These are phyloP conservation scores for Elongisporangium anandrum DNA, from an alignment of 352 stramenopile genomes.

Conservation along the genomic window DNA sequence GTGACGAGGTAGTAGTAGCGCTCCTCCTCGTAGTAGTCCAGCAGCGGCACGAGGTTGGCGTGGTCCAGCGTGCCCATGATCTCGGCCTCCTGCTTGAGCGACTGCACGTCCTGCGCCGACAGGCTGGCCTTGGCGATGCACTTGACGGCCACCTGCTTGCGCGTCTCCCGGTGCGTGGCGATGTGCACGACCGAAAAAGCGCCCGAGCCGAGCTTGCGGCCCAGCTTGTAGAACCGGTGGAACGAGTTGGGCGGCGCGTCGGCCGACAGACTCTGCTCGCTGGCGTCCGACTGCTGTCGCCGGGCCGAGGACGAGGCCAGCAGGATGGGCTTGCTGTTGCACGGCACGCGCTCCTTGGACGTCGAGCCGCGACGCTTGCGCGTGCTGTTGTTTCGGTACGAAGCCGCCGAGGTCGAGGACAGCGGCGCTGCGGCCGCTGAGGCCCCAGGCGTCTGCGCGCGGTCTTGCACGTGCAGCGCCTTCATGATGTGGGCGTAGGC, in stretches of 20 bases:
- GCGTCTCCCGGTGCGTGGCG: constrained; percentile 62
- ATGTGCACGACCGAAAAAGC: constrained; percentile 88
- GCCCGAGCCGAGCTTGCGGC: constrained; percentile 79
- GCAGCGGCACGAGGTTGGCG: constrained; percentile 64
- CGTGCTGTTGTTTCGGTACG: neutral
- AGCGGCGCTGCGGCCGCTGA: neutral
- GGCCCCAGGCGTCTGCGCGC: constrained; percentile 2
- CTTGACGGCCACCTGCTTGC: constrained; percentile 80
- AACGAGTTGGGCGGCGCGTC: constrained; percentile 37
- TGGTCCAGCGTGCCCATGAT: constrained; percentile 71
- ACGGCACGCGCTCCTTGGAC: neutral
- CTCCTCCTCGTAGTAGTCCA: constrained; percentile 73
- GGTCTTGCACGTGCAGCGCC: constrained; percentile 38
- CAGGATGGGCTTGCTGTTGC: constrained; percentile 18
- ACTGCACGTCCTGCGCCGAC: constrained; percentile 38
- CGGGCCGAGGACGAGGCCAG: constrained; percentile 17
- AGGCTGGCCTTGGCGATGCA: constrained; percentile 64
- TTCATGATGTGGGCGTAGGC: constrained; percentile 83
- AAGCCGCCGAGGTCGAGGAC: constrained; percentile 10
- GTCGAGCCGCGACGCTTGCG: neutral
- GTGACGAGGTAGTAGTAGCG: constrained; percentile 83
- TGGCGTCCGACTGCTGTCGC: constrained; percentile 44
- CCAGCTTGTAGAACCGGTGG: constrained; percentile 76
- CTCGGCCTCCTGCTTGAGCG: constrained; percentile 66
- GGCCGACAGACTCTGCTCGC: constrained; percentile 20